A percentile compares a stretch with the other conserved stretches of the same genome.
Evolutionary conservation across 2,329 filamentous ascomycete species (phyloP).

Genomic region (Claviceps sp.): DNA sequence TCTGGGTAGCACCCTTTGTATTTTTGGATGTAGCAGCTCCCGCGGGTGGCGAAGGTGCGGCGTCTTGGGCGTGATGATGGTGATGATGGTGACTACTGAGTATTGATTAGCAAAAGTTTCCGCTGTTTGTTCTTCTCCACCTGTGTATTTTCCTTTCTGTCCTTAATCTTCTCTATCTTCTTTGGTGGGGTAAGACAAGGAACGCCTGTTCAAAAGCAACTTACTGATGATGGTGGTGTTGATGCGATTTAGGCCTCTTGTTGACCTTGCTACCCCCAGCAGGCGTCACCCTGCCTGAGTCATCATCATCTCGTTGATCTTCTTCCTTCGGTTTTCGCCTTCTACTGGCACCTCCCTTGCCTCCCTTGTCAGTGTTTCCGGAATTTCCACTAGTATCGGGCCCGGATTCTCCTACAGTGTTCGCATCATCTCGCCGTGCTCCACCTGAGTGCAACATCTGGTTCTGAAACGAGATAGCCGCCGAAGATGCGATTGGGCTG

Average conservation of each 20-base stretch:
- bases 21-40: conserved; percentile 34
- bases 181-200: background rate
- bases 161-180: background rate
- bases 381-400: conserved; percentile 26
- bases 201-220: conserved; percentile 15
- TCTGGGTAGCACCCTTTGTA: conserved; percentile 31
- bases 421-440: conserved; percentile 40
- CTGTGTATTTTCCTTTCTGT: background rate
- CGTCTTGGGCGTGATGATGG: conserved; percentile 39
- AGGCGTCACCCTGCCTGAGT: conserved; percentile 47
- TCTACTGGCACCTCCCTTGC: conserved; percentile 34
- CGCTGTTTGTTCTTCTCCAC: background rate
- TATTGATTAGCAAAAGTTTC: conserved; percentile 10
- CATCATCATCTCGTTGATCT: conserved; percentile 54
- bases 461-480: conserved; percentile 29
- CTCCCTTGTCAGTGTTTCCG: conserved; percentile 27
- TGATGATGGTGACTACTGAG: conserved; percentile 38
- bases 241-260: conserved; percentile 56
- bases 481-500: conserved; percentile 32
- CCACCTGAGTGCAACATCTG: conserved; percentile 13
- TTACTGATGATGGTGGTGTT: conserved; percentile 56
- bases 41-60: conserved; percentile 27
- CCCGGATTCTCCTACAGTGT: conserved; percentile 29
- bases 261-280: conserved; percentile 36
- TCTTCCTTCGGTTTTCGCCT: conserved; percentile 68